These are phyloP conservation scores for Suhomyces sp. DNA, from an alignment of 805 yeast species.

Conservation along the genomic window DNA sequence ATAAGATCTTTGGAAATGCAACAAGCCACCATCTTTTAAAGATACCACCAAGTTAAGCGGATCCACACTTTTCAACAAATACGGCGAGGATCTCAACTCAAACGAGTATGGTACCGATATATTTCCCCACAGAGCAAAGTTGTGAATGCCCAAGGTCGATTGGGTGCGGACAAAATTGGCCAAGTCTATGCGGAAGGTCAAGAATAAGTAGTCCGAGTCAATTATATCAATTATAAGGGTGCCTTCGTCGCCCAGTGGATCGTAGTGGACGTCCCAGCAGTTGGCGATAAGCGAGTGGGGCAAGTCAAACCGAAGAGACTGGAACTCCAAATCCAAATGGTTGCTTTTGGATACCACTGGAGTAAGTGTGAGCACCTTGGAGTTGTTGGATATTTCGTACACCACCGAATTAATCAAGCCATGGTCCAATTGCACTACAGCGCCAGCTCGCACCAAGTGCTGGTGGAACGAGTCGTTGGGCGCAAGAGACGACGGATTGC, in stretches of 20 bases:
- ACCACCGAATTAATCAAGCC: slow-evolving; percentile 25
- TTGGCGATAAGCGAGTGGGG: slow-evolving; percentile 18
- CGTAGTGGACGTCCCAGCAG: slow-evolving; percentile 12
- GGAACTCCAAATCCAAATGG: slow-evolving; percentile 30
- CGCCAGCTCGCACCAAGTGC: slow-evolving; percentile 18
- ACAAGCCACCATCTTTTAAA: slow-evolving; percentile 73
- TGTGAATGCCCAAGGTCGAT: slow-evolving; percentile 18
- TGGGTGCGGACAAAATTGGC: slow-evolving; percentile 34
- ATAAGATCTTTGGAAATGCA: slow-evolving; percentile 46
- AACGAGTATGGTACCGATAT: slow-evolving; percentile 65
- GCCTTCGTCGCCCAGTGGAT: slow-evolving; percentile 18
- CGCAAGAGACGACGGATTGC: not conserved
- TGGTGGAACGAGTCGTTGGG: slow-evolving; percentile 25
- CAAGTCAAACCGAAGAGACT: slow-evolving; percentile 28
- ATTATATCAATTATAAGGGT: slow-evolving; percentile 52
- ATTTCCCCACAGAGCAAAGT: slow-evolving; percentile 58
- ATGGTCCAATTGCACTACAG: slow-evolving; percentile 17
- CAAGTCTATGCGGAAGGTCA: slow-evolving; percentile 46
- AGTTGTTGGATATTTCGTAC: slow-evolving; percentile 29
- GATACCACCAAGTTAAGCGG: slow-evolving; percentile 50
- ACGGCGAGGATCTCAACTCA: slow-evolving; percentile 47
- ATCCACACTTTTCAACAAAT: slow-evolving; percentile 47
- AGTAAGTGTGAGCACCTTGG: slow-evolving; percentile 29
- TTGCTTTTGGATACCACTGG: slow-evolving; percentile 39
- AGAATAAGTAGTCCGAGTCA: slow-evolving; percentile 48